phyloP scores from a whole-genome alignment of 164 flowering plant species.

The Stephania japonica region DNA sequence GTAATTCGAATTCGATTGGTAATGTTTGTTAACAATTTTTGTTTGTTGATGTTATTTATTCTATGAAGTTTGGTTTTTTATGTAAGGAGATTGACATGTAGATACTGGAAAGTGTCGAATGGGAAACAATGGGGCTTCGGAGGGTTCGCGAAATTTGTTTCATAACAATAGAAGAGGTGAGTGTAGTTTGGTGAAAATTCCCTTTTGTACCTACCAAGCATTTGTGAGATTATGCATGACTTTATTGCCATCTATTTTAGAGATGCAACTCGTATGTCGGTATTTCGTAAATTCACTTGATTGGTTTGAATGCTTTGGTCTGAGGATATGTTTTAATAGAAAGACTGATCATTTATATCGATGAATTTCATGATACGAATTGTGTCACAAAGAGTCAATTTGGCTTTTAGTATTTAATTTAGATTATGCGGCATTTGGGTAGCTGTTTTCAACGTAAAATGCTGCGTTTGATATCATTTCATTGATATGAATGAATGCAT shows the following conservation, averaged over 20 bases:
- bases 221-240: not conserved
- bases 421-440: not conserved
- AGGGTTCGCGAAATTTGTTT: not conserved
- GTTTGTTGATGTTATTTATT: not conserved
- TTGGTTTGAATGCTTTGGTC: too few relatives aligned
- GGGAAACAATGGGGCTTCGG: constrained; percentile 5
- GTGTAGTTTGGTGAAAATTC: not conserved
- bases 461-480: not conserved
- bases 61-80: not conserved
- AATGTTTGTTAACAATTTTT: not conserved
- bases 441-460: not conserved
- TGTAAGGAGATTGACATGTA: constrained; percentile 5
- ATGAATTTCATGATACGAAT: too few relatives aligned
- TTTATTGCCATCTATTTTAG: not conserved
- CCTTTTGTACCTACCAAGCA: not conserved
- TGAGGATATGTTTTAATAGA: too few relatives aligned
- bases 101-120: constrained; percentile 15
- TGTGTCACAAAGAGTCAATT: too few relatives aligned
- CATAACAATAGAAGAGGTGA: constrained; percentile 11
- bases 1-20: not conserved
- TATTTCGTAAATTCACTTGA: too few relatives aligned
- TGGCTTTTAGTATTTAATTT: not conserved
- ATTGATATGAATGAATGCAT: not conserved
- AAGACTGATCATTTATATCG: too few relatives aligned
- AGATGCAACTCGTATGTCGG: not conserved